Base-by-base conservation (phyloP, 371 early-diverging fungal species). In the Mortierella sp. region DNA sequence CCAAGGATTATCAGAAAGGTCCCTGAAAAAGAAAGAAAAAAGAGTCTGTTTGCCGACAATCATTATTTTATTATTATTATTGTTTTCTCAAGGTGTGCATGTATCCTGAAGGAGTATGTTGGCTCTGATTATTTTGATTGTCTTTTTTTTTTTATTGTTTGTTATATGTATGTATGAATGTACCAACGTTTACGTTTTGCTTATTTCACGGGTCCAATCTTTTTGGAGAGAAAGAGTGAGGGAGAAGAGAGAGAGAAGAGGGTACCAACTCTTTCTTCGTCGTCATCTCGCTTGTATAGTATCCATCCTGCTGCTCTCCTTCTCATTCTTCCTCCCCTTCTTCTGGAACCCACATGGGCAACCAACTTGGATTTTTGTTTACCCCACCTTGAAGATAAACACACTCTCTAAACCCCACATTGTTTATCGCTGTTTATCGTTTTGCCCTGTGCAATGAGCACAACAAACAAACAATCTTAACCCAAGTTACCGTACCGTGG, bases 131-230 rank as follows among this genome's bases (percentile, higher is more conserved):
- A 34, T 68, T 43, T 43, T 19, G 44, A 31, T 68, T 48, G 31
- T 43, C 45, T 66, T 29, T 26, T 13, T 43, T 40, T 19, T 16
- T 40, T 34, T 19, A 2, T n/a, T n/a, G n/a, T n/a, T n/a, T n/a
- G n/a, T n/a, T n/a, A n/a, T n/a, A n/a, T n/a, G n/a, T n/a, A n/a
- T n/a, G n/a, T n/a, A n/a, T n/a, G n/a, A n/a, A n/a, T n/a, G n/a
- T n/a, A n/a, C n/a, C n/a, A n/a, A n/a, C 19, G 14, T 5, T 22
- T 45, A 41, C 66, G 26, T 29, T 66, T n/a, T n/a, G n/a, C n/a
- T n/a, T 43, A 41, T 43, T 41, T 43, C 66, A 29, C 29, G 45
- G 66, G 66, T 64, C 65, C 65, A 45, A 41, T 8, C 31, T 66
- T 45, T n/a, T n/a, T n/a, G n/a, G 43, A 66, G 26, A 29, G 14